These are phyloP conservation scores for Penicillium sp. DNA, from an alignment of 2,329 filamentous ascomycete species.

Conservation along the genomic window DNA sequence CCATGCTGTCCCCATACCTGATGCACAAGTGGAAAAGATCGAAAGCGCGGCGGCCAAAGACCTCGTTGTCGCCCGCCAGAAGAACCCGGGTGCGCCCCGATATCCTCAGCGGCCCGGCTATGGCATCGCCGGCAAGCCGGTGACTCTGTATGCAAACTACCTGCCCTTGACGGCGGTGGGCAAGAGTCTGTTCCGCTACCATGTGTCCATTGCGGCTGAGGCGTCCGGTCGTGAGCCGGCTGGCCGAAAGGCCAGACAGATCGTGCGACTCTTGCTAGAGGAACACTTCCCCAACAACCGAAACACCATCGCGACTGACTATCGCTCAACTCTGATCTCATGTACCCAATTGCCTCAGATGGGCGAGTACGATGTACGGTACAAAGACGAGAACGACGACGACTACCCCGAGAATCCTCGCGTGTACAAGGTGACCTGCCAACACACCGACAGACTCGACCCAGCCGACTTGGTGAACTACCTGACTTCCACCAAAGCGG, in stretches of 20 bases:
- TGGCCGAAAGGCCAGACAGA: slow-evolving; percentile 47
- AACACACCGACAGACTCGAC: slow-evolving; percentile 34
- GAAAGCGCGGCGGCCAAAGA: slow-evolving; percentile 30
- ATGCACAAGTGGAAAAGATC: slow-evolving; percentile 24
- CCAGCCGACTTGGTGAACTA: slow-evolving; percentile 47
- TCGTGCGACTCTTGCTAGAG: slow-evolving; percentile 49
- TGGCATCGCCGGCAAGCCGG: slow-evolving; percentile 32
- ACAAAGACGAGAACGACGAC: slow-evolving; percentile 38
- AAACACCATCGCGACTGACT: slow-evolving; percentile 41
- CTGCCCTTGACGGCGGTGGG: slow-evolving; percentile 37
- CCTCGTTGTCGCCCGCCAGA: slow-evolving; percentile 20
- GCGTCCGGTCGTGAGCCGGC: slow-evolving; percentile 26
- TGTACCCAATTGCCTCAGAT: slow-evolving; percentile 24
- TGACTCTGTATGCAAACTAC: slow-evolving; percentile 42
- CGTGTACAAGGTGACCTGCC: slow-evolving; percentile 38
- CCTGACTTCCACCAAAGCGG: slow-evolving; percentile 36
- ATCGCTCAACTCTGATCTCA: slow-evolving; percentile 39
- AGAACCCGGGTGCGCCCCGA: slow-evolving; percentile 13
- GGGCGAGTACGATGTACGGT: slow-evolving; percentile 31
- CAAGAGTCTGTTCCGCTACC: slow-evolving; percentile 44
- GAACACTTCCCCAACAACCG: slow-evolving; percentile 30
- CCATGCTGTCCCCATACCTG: slow-evolving; percentile 20
- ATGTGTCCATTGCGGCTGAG: slow-evolving; percentile 33
- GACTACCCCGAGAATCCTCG: slow-evolving; percentile 31
- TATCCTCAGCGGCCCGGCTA: slow-evolving; percentile 40